phyloP scores from a whole-genome alignment of 2,329 filamentous ascomycete genomes.

The Ophiostoma australiae region DNA sequence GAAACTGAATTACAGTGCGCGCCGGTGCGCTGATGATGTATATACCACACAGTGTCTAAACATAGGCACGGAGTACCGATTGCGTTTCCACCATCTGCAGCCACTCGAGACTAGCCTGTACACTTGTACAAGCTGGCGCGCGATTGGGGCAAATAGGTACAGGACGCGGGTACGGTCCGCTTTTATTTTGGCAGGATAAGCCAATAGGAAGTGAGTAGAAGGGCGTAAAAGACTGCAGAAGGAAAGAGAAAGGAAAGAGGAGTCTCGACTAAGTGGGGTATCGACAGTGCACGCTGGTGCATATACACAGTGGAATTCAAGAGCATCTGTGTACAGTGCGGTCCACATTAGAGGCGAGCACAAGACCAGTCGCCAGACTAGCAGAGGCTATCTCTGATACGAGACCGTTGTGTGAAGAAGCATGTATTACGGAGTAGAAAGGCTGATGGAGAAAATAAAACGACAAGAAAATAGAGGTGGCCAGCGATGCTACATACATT shows the following conservation, averaged over 20 bases:
- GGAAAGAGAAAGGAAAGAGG: neutral
- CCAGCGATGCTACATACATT: neutral
- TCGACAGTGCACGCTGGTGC: neutral
- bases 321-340: neutral
- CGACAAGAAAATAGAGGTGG: neutral
- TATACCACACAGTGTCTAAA: neutral
- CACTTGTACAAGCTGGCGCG: conserved; percentile 4
- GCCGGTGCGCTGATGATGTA: neutral
- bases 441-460: neutral
- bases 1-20: conserved; percentile 19
- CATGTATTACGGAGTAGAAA: neutral
- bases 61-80: neutral
- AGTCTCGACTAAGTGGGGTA: neutral
- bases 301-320: neutral
- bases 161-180: neutral
- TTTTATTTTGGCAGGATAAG: neutral
- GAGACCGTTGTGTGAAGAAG: neutral
- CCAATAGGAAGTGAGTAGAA: neutral
- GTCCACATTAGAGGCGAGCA: neutral
- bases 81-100: neutral
- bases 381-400: neutral
- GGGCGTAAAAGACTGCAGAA: neutral
- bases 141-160: conserved; percentile 6
- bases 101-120: conserved; percentile 8
- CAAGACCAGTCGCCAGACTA: neutral